Percentiles rank a stretch among this genome's conserved stretches.
phyloP scores from a whole-genome alignment of 2,329 filamentous ascomycete genomes.

The Nigrograna mackinnonii region DNA sequence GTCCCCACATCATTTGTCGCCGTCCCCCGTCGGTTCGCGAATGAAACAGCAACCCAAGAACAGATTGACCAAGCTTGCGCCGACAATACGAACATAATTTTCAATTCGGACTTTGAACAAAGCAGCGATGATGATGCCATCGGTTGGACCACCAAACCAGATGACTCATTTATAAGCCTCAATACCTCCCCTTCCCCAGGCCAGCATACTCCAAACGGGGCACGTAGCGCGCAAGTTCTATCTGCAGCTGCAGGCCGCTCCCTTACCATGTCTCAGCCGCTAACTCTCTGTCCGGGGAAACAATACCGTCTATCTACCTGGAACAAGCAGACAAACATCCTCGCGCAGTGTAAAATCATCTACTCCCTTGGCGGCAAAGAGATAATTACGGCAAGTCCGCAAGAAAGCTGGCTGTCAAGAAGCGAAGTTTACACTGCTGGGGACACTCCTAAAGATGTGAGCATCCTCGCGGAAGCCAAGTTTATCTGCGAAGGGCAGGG shows the following conservation, averaged over 20 bases:
- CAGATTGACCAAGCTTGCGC: slow-evolving; percentile 31
- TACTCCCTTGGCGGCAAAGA: slow-evolving; percentile 16
- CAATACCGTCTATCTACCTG: slow-evolving; percentile 18
- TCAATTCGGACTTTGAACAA: slow-evolving; percentile 27
- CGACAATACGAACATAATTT: slow-evolving; percentile 23
- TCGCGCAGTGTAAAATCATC: slow-evolving; percentile 20
- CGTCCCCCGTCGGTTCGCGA: slow-evolving; percentile 13
- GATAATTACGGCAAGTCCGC: slow-evolving; percentile 19
- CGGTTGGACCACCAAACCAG: slow-evolving; percentile 22
- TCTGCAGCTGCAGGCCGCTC: slow-evolving; percentile 20
- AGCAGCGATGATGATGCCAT: slow-evolving; percentile 14
- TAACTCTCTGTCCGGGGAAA: slow-evolving; percentile 30
- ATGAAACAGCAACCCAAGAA: slow-evolving; percentile 20
- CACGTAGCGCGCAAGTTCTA: slow-evolving; percentile 21
- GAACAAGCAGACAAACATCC: slow-evolving; percentile 16
- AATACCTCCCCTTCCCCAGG: slow-evolving; percentile 10
- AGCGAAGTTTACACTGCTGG: slow-evolving; percentile 22
- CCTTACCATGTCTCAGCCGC: slow-evolving; percentile 23
- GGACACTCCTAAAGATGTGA: slow-evolving; percentile 15
- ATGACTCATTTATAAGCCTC: slow-evolving; percentile 21
- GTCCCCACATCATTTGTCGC: slow-evolving; percentile 3
- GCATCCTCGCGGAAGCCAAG: slow-evolving; percentile 21
- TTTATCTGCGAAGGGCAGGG: slow-evolving; percentile 22
- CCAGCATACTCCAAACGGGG: slow-evolving; percentile 5
- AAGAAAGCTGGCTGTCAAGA: slow-evolving; percentile 14